Evolutionary conservation across 148 eudicot species (phyloP).

Genomic region (Fagopyrum esculentum): DNA sequence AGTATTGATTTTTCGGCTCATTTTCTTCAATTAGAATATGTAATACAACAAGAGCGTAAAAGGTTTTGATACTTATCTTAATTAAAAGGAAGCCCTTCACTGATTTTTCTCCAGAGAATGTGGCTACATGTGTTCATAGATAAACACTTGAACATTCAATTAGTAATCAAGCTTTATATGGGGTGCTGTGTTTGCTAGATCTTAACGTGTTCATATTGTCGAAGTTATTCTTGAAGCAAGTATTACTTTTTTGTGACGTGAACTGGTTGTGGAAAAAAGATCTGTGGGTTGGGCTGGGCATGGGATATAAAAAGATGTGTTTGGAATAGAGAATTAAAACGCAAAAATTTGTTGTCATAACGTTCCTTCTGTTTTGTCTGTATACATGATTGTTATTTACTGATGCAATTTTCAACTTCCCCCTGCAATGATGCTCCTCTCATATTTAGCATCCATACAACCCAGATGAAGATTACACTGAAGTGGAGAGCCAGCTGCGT

Average conservation of each 20-base stretch:
- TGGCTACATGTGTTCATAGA: too few species aligned
- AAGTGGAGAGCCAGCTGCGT: constrained; percentile 65
- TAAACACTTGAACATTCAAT: too few species aligned
- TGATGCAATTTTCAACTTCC: constrained; percentile 10
- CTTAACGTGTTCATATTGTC: too few species aligned
- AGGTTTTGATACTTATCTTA: not conserved
- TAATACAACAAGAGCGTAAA: not conserved
- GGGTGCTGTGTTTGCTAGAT: too few species aligned
- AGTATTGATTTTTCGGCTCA: not conserved
- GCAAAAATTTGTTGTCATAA: not conserved
- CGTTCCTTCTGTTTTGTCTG: not conserved
- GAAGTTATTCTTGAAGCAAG: not conserved
- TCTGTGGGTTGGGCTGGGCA: not conserved
- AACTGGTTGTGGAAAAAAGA: not conserved
- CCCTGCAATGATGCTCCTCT: not conserved
- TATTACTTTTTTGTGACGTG: not conserved
- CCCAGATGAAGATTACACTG: constrained; percentile 91
- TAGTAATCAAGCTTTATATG: too few species aligned
- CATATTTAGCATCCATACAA: constrained; percentile 60
- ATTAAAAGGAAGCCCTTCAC: not conserved
- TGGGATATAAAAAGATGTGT: not conserved
- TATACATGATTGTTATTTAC: not conserved
- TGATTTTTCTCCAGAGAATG: too few species aligned
- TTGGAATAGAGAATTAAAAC: not conserved
- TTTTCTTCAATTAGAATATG: not conserved